Conservation (phyloP, 148 eudicot species). For the Tetragonia tetragonoides region DNA sequence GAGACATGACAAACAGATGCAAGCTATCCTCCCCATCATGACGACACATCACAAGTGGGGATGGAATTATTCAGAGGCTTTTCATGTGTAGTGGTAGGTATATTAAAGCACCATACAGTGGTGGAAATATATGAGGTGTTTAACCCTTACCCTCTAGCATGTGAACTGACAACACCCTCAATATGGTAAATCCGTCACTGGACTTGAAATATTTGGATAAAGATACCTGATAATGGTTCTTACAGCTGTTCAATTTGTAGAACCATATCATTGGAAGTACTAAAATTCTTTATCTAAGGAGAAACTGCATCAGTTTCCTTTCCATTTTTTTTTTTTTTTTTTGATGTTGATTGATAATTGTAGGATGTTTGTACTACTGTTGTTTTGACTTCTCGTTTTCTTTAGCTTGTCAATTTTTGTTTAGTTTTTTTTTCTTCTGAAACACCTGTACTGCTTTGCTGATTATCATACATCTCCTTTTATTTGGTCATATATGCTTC, state of each 20-base stretch:
- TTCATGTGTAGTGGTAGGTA: no score
- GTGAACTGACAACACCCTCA: neutral
- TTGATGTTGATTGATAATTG: no score
- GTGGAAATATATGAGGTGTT: neutral
- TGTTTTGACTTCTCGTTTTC: neutral
- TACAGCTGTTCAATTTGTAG: neutral
- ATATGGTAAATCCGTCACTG: neutral
- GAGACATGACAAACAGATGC: no score
- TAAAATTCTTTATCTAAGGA: neutral
- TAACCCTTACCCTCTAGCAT: neutral
- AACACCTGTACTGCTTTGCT: slow-evolving; percentile 3
- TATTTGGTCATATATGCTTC: slow-evolving; percentile 13
- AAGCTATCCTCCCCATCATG: no score
- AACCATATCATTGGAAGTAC: neutral
- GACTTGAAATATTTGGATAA: neutral
- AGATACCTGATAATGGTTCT: neutral
- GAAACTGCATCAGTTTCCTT: no score
- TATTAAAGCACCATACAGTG: no score
- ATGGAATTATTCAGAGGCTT: no score
- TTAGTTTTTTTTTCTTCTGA: neutral
- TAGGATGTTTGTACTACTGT: no score
- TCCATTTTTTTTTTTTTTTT: no score
- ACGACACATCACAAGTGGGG: no score
- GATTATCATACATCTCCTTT: slow-evolving; percentile 7
- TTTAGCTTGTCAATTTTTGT: neutral